Percentiles rank a stretch among this genome's conserved stretches.
Conservation (phyloP, 1,284 basidiomycete genomes). For the Melampsora americana region DNA sequence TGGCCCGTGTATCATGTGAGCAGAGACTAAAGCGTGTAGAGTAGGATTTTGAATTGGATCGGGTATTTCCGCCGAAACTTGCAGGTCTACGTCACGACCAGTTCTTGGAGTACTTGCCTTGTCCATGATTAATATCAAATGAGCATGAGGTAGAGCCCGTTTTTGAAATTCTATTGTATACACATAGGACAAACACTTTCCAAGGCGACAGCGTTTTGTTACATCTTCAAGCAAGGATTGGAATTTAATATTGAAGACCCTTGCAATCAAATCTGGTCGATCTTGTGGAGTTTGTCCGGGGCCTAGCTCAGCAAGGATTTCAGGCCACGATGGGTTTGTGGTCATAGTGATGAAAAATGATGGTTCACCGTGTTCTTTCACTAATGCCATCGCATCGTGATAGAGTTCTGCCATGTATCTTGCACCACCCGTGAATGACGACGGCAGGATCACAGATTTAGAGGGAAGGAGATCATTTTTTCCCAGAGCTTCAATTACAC, state of each 20-base stretch:
- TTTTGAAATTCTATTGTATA: conserved; percentile 34
- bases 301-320: conserved; percentile 49
- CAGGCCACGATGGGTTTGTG: conserved; percentile 56
- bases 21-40: not conserved
- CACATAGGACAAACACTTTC: not conserved
- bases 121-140: not conserved
- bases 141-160: not conserved
- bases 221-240: not conserved
- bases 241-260: conserved; percentile 9
- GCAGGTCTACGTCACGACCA: not conserved
- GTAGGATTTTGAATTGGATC: not conserved
- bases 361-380: conserved; percentile 51
- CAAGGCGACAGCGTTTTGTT: not conserved
- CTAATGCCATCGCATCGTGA: conserved; percentile 55
- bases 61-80: conserved; percentile 2
- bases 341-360: conserved; percentile 57
- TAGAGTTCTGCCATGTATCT: conserved; percentile 55
- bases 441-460: conserved; percentile 52
- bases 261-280: not conserved
- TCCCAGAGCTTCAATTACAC: not conserved
- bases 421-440: conserved; percentile 54
- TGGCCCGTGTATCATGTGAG: conserved; percentile 3
- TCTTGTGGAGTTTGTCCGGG: not conserved
- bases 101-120: not conserved
- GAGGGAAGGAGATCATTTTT: conserved; percentile 43